Conservation (phyloP, 345 rosid species). For the Eucalyptus tenuipes region DNA sequence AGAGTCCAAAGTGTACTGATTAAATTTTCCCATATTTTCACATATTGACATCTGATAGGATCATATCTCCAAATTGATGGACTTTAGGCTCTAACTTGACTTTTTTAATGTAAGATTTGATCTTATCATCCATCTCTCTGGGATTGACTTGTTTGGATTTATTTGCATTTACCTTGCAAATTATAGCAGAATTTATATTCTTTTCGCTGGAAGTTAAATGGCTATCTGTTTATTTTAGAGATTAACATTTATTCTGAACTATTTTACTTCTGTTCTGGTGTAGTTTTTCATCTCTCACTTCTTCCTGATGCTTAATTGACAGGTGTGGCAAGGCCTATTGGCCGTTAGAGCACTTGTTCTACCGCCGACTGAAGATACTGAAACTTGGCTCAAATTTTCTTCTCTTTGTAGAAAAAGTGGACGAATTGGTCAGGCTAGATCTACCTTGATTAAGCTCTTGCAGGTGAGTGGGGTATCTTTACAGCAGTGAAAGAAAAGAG, state of each 20-base stretch:
- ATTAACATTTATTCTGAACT: background rate
- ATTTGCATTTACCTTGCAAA: background rate
- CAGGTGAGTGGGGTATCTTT: conserved; percentile 36
- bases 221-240: background rate
- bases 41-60: background rate
- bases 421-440: conserved; percentile 92
- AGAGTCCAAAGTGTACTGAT: background rate
- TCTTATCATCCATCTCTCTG: background rate
- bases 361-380: conserved; percentile 90
- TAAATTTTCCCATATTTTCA: background rate
- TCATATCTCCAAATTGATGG: background rate
- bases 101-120: background rate
- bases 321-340: conserved; percentile 95
- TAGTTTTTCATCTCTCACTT: background rate
- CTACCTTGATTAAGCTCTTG: conserved; percentile 81
- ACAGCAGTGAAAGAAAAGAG: background rate
- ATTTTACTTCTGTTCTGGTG: background rate
- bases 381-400: conserved; percentile 94
- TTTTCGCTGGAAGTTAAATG: background rate
- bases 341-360: conserved; percentile 89
- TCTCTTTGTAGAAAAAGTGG: conserved; percentile 85
- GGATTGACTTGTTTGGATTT: background rate
- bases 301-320: background rate
- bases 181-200: background rate
- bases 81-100: background rate